Evolutionary conservation across 164 flowering plant species (phyloP).

Genomic region (Liriodendron chinense): DNA sequence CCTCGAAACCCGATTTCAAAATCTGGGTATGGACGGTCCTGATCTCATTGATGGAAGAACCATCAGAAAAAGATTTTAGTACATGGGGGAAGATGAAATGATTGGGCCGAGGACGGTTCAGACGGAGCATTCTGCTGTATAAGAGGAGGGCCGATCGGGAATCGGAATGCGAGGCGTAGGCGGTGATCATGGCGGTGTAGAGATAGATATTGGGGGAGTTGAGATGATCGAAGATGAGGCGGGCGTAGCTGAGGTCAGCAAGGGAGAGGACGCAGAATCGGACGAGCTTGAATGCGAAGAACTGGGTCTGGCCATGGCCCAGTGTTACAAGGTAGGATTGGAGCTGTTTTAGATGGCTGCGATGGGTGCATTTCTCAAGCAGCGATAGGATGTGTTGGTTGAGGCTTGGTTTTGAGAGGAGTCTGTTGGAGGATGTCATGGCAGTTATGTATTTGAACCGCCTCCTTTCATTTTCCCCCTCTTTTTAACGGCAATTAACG

Average conservation of each 20-base stretch:
- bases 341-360: conserved; percentile 62
- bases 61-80: conserved; percentile 36
- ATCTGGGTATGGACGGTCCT: conserved; percentile 48
- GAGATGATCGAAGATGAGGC: conserved; percentile 44
- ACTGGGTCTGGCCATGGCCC: conserved; percentile 51
- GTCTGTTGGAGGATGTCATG: background rate
- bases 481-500: too few species aligned
- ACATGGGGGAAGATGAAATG: conserved; percentile 56
- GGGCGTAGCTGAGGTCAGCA: conserved; percentile 47
- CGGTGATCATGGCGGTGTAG: conserved; percentile 57
- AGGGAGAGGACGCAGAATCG: conserved; percentile 50
- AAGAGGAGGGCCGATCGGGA: conserved; percentile 26
- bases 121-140: conserved; percentile 41
- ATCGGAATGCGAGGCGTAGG: conserved; percentile 30
- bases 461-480: too few species aligned
- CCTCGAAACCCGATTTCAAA: conserved; percentile 43
- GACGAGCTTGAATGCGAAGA: conserved; percentile 61
- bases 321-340: conserved; percentile 48
- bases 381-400: conserved; percentile 5
- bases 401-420: background rate
- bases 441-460: background rate
- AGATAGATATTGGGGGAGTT: conserved; percentile 46
- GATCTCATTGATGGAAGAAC: conserved; percentile 19
- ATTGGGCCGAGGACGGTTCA: conserved; percentile 35
- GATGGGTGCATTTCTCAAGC: conserved; percentile 39